Evolutionary conservation across 208 protist genomes (phyloP).

Genomic region (Acanthamoeba lugdunensis): DNA sequence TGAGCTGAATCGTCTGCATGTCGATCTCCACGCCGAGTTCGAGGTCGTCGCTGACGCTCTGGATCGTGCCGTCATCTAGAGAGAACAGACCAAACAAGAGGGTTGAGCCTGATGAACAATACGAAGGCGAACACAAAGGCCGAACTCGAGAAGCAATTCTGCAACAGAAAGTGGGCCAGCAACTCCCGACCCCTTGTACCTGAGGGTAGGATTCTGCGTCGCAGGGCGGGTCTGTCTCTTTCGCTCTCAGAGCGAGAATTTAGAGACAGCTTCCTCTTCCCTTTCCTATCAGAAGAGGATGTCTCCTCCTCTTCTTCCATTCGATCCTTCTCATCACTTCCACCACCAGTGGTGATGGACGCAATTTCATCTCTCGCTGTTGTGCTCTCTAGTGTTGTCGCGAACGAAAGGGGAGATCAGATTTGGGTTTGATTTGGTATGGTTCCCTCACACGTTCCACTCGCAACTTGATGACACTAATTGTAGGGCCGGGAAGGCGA

Average conservation of each 20-base stretch:
- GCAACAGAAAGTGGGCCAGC: not conserved
- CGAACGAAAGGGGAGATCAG: constrained; percentile 6
- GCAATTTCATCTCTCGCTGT: constrained; percentile 21
- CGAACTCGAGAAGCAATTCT: not conserved
- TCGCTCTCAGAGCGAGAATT: constrained; percentile 12
- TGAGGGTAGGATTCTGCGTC: not conserved
- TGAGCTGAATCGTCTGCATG: constrained; percentile 71
- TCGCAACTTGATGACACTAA: not conserved
- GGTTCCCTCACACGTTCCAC: not conserved
- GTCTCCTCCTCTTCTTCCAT: constrained; percentile 14
- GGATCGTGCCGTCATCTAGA: constrained; percentile 12
- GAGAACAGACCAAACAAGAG: not conserved
- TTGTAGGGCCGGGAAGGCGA: too few relatives aligned
- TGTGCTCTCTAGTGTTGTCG: not conserved
- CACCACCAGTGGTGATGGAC: not conserved
- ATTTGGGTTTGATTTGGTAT: not conserved
- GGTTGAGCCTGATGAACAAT: too few relatives aligned
- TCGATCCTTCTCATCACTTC: not conserved
- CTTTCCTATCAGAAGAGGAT: not conserved
- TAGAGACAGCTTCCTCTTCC: constrained; percentile 28
- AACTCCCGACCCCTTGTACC: not conserved
- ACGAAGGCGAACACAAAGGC: not conserved
- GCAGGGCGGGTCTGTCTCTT: not conserved
- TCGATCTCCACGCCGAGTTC: constrained; percentile 72
- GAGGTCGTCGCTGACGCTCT: constrained; percentile 43